A percentile compares a stretch with the other conserved stretches of the same genome.
Conservation (phyloP, 139 green algal species). For the Chlorella vulgaris region DNA sequence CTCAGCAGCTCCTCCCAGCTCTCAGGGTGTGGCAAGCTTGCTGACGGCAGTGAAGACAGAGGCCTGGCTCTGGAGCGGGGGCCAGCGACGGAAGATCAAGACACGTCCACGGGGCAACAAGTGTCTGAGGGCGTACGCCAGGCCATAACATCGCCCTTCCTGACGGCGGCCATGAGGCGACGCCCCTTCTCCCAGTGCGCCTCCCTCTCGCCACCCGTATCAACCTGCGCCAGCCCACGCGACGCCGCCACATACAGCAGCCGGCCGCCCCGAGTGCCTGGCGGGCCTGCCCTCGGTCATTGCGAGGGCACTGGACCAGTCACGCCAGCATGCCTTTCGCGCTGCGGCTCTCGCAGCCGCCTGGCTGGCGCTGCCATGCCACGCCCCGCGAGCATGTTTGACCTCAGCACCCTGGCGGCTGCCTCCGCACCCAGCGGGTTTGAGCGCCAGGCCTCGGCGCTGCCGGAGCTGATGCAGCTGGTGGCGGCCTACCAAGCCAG, state of each 20-base stretch:
- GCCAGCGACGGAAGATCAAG: too few species aligned
- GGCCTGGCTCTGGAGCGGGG: too few species aligned
- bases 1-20: too few species aligned
- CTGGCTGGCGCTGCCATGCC: too few species aligned
- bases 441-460: background rate
- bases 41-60: too few species aligned
- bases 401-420: background rate
- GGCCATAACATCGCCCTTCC: background rate
- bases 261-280: background rate
- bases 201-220: background rate
- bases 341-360: background rate
- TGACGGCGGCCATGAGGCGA: background rate
- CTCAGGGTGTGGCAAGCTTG: too few species aligned
- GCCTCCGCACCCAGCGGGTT: background rate
- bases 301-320: background rate
- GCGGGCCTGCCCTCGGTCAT: too few species aligned
- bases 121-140: too few species aligned
- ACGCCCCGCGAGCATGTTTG: background rate
- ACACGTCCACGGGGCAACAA: too few species aligned
- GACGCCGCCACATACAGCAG: background rate
- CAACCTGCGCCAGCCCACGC: background rate
- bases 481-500: background rate
- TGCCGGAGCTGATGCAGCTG: slow-evolving; percentile 3
- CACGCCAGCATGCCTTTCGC: background rate
- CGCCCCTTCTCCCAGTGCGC: background rate